Evolutionary conservation across 139 green algal species (phyloP).

Genomic region (Medakamo hakoo): DNA sequence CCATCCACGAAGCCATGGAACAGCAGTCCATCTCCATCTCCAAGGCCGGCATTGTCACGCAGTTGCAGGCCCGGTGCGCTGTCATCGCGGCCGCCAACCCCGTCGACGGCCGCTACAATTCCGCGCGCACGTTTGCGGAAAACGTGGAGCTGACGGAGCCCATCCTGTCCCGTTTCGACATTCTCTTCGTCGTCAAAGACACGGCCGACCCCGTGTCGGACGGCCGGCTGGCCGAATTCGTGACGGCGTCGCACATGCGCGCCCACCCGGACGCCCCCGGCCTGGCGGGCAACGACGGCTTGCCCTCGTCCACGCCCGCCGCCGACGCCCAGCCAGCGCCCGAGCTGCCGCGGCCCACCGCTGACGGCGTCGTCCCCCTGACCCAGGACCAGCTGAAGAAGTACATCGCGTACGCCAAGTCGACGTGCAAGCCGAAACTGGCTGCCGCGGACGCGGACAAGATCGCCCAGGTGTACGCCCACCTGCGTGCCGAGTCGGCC

Average conservation of each 20-base stretch:
- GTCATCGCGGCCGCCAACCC: conserved; percentile 98
- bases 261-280: conserved; percentile 49
- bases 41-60: conserved; percentile 94
- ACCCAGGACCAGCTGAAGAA: conserved; percentile 83
- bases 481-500: conserved; percentile 50
- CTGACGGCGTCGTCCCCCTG: conserved; percentile 30
- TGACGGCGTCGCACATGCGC: conserved; percentile 67
- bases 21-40: conserved; percentile 98
- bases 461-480: conserved; percentile 63
- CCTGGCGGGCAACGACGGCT: conserved; percentile 1
- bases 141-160: conserved; percentile 91
- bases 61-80: conserved; percentile 66
- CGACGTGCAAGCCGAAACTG: conserved; percentile 53
- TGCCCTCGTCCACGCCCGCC: not conserved
- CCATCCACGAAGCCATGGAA: conserved; percentile 68
- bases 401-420: conserved; percentile 94
- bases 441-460: conserved; percentile 50
- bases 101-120: conserved; percentile 87
- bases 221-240: conserved; percentile 79
- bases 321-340: not conserved
- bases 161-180: conserved; percentile 94
- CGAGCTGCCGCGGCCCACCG: conserved; percentile 8
- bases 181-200: conserved; percentile 92
- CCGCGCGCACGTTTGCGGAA: conserved; percentile 60
- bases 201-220: conserved; percentile 84